Base-by-base conservation (phyloP, 208 protist species). In the Wallacemonas sp. region DNA sequence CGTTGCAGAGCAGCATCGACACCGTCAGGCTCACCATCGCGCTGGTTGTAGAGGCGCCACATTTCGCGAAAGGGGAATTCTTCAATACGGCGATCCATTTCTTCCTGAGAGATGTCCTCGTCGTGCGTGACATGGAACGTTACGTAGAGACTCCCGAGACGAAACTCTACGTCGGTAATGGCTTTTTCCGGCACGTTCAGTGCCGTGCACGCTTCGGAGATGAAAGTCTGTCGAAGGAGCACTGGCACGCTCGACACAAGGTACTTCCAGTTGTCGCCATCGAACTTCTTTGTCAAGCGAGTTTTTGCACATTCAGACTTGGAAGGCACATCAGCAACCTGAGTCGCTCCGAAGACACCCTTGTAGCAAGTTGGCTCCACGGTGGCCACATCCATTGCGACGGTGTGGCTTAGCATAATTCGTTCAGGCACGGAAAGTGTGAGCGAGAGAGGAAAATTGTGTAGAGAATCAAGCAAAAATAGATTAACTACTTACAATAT, bases 121-220 rank as follows among this genome's bases (percentile, higher is more conserved):
- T 90, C 88, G 63, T 94, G 88, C 15, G 82, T 85, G 2, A 94
- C 88, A 42, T 89, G 84, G 55, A 94, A 90, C 12, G 84, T 90
- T 17, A 91, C 88, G 68, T 94, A 87, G 21, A 94, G 70, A 42
- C 88, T 94, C n/a, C 88, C 88, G 27, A 94, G 84, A 39, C 82
- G 75, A 42, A 94, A 76, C 42, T 84, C 68, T 3, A 86, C 70
- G 28, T 72, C 53, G 1, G 46, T 65, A 54, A 94, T 85, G 30
- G 75, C 70, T 11, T 79, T 68, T 49, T 67, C 63, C 19, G 65
- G 47, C 17, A 91, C 76, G 8, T 66, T 38, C 21, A 84, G 75
- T n/a, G 84, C 84, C 6, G 54, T 54, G 42, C 75, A 78, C 19
- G 78, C 84, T 60, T 94, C 84, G n/a, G 47, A 59, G 11, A 84